Evolutionary conservation across 768 basidiomycete genomes (phyloP).

Genomic region (Hygrocybe punicea): DNA sequence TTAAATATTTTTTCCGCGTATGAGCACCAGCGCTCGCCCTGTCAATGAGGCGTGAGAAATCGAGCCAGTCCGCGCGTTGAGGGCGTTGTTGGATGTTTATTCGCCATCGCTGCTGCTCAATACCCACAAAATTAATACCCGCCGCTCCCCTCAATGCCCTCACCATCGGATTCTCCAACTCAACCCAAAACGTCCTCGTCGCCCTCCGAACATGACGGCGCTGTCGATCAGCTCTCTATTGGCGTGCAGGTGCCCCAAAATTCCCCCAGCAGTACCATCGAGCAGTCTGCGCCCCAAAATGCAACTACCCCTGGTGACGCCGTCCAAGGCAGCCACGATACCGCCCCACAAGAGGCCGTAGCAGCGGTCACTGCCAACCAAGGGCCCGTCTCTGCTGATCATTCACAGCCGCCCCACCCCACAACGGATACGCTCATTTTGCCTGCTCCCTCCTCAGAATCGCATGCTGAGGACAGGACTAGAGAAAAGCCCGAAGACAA

Average conservation of each 20-base stretch:
- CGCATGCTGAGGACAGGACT: background rate
- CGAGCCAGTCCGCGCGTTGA: background rate
- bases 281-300: background rate
- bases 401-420: background rate
- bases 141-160: background rate
- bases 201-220: background rate
- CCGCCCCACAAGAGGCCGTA: background rate
- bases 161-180: background rate
- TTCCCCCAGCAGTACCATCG: background rate
- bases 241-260: background rate
- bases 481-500: slow-evolving; percentile 2
- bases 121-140: background rate
- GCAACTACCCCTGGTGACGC: background rate
- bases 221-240: background rate
- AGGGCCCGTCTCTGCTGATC: background rate
- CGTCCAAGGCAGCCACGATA: background rate
- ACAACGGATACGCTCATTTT: background rate
- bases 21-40: no score
- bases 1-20: background rate
- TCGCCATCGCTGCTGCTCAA: no score
- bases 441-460: background rate
- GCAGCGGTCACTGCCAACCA: background rate
- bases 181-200: background rate
- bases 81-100: background rate
- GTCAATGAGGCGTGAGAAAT: slow-evolving; percentile 2